Percentiles rank a stretch among this genome's conserved stretches.
Conservation (phyloP, 2,329 filamentous ascomycete genomes). For the Corinectria fuckeliana region DNA sequence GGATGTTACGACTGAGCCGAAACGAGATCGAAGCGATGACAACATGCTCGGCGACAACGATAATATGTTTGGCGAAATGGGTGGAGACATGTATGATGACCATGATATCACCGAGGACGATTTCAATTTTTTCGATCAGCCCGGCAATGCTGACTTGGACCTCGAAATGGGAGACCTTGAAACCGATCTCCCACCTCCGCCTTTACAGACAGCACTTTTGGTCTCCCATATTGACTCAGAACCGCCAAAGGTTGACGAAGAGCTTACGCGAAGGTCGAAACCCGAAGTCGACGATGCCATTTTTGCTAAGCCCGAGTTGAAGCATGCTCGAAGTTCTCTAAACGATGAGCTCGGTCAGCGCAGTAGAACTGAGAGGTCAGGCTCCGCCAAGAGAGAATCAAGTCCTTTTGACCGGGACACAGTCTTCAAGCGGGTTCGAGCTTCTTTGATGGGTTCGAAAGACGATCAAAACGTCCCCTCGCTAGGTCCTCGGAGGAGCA, state of each 20-base stretch:
- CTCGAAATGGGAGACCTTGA: slow-evolving; percentile 39
- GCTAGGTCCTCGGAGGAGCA: slow-evolving; percentile 47
- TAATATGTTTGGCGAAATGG: slow-evolving; percentile 72
- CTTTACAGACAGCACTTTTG: slow-evolving; percentile 13
- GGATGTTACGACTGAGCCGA: slow-evolving; percentile 50
- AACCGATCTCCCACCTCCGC: slow-evolving; percentile 13
- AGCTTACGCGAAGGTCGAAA: slow-evolving; percentile 23
- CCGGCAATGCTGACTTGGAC: slow-evolving; percentile 50
- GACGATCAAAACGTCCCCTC: slow-evolving; percentile 29
- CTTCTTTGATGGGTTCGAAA: slow-evolving; percentile 47
- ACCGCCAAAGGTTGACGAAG: slow-evolving; percentile 18
- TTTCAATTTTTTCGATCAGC: slow-evolving; percentile 80
- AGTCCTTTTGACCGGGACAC: slow-evolving; percentile 65
- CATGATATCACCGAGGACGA: slow-evolving; percentile 80
- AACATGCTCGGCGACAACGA: slow-evolving; percentile 57
- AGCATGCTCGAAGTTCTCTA: slow-evolving; percentile 62
- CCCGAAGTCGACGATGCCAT: slow-evolving; percentile 41
- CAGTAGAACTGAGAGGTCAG: slow-evolving; percentile 41
- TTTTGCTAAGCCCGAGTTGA: slow-evolving; percentile 66
- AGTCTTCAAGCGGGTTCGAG: slow-evolving; percentile 64
- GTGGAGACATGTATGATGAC: slow-evolving; percentile 74
- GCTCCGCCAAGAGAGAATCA: slow-evolving; percentile 55
- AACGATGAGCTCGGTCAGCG: slow-evolving; percentile 48
- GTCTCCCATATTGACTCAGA: slow-evolving; percentile 23
- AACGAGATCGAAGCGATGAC: slow-evolving; percentile 52